A percentile compares a stretch with the other conserved stretches of the same genome.
phyloP scores from a whole-genome alignment of 1,284 basidiomycete genomes.

The Kwoniella shivajii region DNA sequence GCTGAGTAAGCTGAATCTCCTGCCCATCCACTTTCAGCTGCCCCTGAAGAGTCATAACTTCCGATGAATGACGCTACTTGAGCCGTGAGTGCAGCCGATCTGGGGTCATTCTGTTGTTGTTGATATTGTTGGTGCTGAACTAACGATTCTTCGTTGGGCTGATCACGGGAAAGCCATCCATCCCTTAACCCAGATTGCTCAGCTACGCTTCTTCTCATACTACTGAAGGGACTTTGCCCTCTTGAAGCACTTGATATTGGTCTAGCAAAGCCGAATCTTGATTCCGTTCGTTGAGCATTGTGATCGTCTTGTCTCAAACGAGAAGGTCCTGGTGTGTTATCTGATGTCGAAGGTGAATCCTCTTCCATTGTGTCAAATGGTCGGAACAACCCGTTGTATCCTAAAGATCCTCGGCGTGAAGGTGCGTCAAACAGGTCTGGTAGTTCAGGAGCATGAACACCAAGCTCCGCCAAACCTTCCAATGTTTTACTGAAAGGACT shows the following conservation, averaged over 20 bases:
- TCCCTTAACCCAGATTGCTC: slow-evolving; percentile 14
- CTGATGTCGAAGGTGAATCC: slow-evolving; percentile 11
- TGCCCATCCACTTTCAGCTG: slow-evolving; percentile 4
- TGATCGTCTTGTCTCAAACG: slow-evolving; percentile 57
- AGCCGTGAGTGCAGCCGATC: slow-evolving; percentile 14
- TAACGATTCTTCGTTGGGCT: neutral
- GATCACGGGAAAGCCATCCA: slow-evolving; percentile 17
- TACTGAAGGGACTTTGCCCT: slow-evolving; percentile 35
- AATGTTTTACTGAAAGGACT: slow-evolving; percentile 43
- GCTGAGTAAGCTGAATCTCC: slow-evolving; percentile 12
- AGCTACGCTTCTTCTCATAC: slow-evolving; percentile 13
- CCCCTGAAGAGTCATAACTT: slow-evolving; percentile 16
- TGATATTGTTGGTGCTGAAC: neutral
- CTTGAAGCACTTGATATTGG: slow-evolving; percentile 51
- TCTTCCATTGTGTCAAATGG: slow-evolving; percentile 31
- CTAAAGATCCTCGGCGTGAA: slow-evolving; percentile 5
- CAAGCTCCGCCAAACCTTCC: slow-evolving; percentile 38
- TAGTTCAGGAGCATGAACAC: slow-evolving; percentile 31
- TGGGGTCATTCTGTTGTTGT: slow-evolving; percentile 7
- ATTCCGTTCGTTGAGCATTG: slow-evolving; percentile 66
- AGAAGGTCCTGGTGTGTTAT: slow-evolving; percentile 19
- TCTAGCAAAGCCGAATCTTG: slow-evolving; percentile 80
- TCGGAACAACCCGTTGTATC: slow-evolving; percentile 26
- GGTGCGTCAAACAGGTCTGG: slow-evolving; percentile 21
- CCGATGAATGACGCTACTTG: slow-evolving; percentile 21